These are phyloP conservation scores for Coemansia asiatica DNA, from an alignment of 192 early-diverging fungal species.

Conservation along the genomic window DNA sequence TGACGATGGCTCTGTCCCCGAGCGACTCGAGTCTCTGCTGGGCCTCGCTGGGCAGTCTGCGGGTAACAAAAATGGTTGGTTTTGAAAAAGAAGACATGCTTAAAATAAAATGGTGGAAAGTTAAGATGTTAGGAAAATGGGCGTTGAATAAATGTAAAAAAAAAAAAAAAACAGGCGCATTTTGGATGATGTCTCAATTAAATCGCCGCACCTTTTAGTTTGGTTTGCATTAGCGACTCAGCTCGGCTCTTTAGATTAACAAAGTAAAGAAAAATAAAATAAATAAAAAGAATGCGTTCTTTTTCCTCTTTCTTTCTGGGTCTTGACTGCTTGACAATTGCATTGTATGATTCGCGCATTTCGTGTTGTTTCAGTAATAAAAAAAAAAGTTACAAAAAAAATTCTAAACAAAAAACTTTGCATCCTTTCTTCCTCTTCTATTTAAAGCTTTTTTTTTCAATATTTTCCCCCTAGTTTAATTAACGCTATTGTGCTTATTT, in stretches of 20 bases:
- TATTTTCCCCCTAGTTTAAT: too few species aligned
- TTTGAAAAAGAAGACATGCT: conserved; percentile 5
- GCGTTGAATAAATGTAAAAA: neutral
- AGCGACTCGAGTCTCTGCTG: conserved; percentile 55
- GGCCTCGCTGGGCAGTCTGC: conserved; percentile 51
- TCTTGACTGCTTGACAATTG: neutral
- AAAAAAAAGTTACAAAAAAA: neutral
- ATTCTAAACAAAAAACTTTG: too few species aligned
- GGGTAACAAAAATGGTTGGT: conserved; percentile 56
- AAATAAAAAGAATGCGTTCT: too few species aligned
- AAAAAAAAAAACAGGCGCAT: neutral
- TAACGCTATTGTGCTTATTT: too few species aligned
- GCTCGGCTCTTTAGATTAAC: neutral
- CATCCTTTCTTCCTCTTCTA: neutral
- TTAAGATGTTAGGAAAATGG: neutral
- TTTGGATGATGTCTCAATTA: too few species aligned
- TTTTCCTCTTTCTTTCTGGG: neutral
- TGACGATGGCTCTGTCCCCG: conserved; percentile 50
- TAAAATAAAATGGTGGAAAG: neutral
- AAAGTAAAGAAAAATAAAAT: neutral
- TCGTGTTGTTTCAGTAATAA: neutral
- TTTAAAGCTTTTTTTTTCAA: neutral
- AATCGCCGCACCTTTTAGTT: neutral
- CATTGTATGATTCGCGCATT: neutral
- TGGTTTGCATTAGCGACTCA: neutral